Percentiles rank a stretch among this genome's conserved stretches.
These are phyloP conservation scores for Pseudogymnoascus sp. DNA, from an alignment of 2,329 filamentous ascomycete genomes.

Conservation along the genomic window DNA sequence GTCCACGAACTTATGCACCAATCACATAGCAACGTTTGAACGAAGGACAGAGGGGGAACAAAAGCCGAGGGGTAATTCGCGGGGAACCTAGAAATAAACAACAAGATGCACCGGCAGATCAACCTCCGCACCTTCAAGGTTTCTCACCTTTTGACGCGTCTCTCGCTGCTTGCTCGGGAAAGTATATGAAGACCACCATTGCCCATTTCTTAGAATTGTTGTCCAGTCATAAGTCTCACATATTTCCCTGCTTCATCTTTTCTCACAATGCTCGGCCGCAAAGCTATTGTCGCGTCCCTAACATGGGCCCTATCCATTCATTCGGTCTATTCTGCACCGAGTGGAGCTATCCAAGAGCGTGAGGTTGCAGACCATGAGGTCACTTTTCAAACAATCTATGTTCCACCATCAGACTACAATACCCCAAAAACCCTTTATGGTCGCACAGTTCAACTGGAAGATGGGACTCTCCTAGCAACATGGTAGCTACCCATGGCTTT, in stretches of 20 bases:
- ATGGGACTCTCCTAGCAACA: conserved; percentile 36
- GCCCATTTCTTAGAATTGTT: neutral
- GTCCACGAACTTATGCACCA: neutral
- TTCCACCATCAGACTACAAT: conserved; percentile 10
- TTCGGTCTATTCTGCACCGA: neutral
- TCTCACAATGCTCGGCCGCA: neutral
- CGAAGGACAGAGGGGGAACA: neutral
- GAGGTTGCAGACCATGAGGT: neutral
- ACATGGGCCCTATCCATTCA: neutral
- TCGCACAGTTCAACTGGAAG: conserved; percentile 17
- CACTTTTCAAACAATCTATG: conserved; percentile 9
- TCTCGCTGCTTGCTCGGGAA: neutral
- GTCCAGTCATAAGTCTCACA: neutral
- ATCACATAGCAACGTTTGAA: neutral
- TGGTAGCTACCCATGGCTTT: conserved; percentile 30
- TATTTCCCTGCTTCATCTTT: neutral
- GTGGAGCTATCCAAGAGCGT: neutral
- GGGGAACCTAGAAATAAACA: neutral
- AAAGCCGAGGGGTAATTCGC: neutral
- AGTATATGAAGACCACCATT: neutral
- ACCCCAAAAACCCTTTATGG: conserved; percentile 17
- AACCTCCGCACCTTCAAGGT: neutral
- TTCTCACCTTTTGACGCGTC: neutral
- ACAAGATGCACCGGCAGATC: neutral
- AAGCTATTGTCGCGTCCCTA: neutral